These are phyloP conservation scores for Francoa sonchifolia DNA, from an alignment of 441 rosid genomes.

Conservation along the genomic window DNA sequence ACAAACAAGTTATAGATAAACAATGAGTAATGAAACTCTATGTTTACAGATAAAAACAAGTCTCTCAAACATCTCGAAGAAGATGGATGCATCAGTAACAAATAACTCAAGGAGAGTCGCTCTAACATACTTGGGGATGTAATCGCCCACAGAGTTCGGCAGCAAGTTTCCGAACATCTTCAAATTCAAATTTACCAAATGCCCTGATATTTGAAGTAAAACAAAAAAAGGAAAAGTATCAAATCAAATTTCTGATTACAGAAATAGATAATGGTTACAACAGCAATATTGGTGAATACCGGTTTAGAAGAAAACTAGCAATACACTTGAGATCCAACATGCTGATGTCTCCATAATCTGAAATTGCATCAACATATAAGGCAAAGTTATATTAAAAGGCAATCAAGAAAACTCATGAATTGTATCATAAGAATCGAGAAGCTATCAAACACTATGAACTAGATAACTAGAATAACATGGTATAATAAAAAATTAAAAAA, in stretches of 20 bases:
- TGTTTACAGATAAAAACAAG: constrained; percentile 1
- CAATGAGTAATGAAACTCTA: background rate
- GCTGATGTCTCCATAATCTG: constrained; percentile 35
- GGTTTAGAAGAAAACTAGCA: constrained; percentile 57
- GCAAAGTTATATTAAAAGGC: too few species aligned
- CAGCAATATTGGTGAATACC: constrained; percentile 29
- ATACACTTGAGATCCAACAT: constrained; percentile 37
- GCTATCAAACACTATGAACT: too few species aligned
- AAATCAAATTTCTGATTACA: constrained; percentile 5
- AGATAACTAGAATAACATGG: too few species aligned
- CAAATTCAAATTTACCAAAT: constrained; percentile 55
- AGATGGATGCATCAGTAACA: constrained; percentile 10
- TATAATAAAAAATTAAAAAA: too few species aligned
- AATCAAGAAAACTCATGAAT: background rate
- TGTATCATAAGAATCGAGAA: background rate
- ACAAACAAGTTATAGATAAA: too few species aligned
- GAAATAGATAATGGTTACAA: constrained; percentile 6
- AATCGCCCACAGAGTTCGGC: constrained; percentile 94
- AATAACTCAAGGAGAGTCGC: constrained; percentile 6
- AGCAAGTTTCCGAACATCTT: constrained; percentile 77
- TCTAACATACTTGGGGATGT: constrained; percentile 51
- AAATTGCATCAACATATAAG: constrained; percentile 15
- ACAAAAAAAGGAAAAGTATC: constrained; percentile 11
- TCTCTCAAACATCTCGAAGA: constrained; percentile 4
- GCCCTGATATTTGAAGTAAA: constrained; percentile 37